Evolutionary conservation across 2,329 filamentous ascomycete genomes (phyloP), one percentile per base, ranked within the genome.

Genomic region (Pseudopithomyces maydicus): DNA sequence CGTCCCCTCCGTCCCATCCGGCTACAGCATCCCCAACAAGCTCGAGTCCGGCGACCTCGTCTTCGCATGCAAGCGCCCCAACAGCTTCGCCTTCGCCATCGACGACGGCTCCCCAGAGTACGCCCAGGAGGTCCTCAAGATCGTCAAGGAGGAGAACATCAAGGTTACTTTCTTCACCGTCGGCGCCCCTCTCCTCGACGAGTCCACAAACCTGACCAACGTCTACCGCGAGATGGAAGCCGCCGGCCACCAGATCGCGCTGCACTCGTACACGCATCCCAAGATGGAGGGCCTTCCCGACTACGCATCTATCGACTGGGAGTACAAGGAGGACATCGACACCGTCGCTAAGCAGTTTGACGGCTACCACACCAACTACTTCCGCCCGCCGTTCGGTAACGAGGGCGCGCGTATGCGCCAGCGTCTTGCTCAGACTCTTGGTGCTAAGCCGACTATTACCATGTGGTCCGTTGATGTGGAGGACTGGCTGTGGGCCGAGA

Each of bases 151-250:
- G 19, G 87, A 86, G 50, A 72, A 78, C 53, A 86, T 90, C 64
- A 82, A 85, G 62, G 87, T 89, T 2, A 90, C 88, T 1, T 90
- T 90, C 74, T 90, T 90, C 77, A 88, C 87, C 35, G 86, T 90
- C 42, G 88, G 87, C 10, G 80, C 82, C 1, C 85, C 87, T 1
- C 79, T 90, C 0, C 77, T 85, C 15, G 85, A 89, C 67, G 57
- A 69, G 2, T 75, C 78, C 19, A 88, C 85, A 19, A 89, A 88
- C 65, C 81, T 90, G 49, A 85, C 85, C 22, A 79, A 78, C 42
- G 82, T 89, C 22, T 90, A 90, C 77, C 79, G 78, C 56, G 84
- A 88, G 71, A 88, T 90, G 86, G 70, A 82, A 41, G 65, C 73
- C 12, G 79, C 80, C 17, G 88, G 88, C 3, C 88, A 90, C 77